Evolutionary conservation across 768 basidiomycete genomes (phyloP).

Genomic region (Harrya chromipes): DNA sequence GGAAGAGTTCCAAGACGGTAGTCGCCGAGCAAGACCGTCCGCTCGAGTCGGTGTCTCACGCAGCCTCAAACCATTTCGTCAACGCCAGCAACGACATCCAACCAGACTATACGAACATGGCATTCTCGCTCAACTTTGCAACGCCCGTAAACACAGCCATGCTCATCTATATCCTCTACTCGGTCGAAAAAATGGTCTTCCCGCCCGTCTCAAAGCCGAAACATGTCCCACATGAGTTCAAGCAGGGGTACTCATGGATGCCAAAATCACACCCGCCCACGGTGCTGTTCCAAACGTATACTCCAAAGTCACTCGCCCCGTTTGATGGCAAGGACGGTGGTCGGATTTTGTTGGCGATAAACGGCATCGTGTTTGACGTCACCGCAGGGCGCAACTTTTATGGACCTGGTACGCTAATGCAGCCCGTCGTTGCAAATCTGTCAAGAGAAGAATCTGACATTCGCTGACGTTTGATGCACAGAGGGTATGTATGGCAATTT

Average conservation of each 20-base stretch:
- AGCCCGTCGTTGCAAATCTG: not conserved
- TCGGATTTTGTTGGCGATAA: constrained; percentile 83
- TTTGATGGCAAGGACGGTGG: constrained; percentile 64
- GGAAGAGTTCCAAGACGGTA: no score
- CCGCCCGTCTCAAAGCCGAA: constrained; percentile 55
- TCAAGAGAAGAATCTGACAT: not conserved
- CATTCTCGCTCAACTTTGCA: constrained; percentile 49
- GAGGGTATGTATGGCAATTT: constrained; percentile 98
- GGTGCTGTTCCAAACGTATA: constrained; percentile 74
- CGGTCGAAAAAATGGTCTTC: constrained; percentile 69
- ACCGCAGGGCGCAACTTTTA: constrained; percentile 88
- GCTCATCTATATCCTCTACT: constrained; percentile 74
- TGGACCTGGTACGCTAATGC: constrained; percentile 71
- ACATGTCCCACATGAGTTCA: constrained; percentile 64
- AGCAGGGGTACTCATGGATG: constrained; percentile 88
- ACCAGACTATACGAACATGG: constrained; percentile 17
- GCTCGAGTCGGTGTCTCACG: constrained; percentile 16
- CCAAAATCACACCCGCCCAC: constrained; percentile 79
- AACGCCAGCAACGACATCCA: constrained; percentile 18
- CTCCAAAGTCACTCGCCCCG: constrained; percentile 67
- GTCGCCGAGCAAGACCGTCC: no score
- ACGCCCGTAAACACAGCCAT: constrained; percentile 79
- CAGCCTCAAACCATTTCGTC: constrained; percentile 1
- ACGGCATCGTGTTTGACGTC: constrained; percentile 90
- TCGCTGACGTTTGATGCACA: constrained; percentile 29